Base-by-base conservation (phyloP, 164 flowering plant species). In the Santalum album region DNA sequence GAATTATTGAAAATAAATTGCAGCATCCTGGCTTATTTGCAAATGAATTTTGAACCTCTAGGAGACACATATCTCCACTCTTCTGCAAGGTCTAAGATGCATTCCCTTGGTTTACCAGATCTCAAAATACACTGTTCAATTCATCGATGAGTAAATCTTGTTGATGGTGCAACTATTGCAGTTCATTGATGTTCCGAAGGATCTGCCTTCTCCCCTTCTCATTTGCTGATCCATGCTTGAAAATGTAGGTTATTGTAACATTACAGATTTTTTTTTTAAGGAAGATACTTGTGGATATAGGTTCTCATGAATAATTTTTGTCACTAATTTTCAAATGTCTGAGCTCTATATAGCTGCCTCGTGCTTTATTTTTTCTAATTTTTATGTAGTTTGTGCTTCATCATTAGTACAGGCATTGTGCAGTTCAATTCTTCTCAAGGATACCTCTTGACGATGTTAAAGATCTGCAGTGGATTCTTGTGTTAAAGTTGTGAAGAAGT, bases 181-280 rank as follows among this genome's bases (percentile, higher is more conserved):
- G 46, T 19, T 11, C 21, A n/a, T 43, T 14, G 16, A 3, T 4
- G 22, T 43, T 18, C 46, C 46, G n/a, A n/a, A n/a, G 2, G 16
- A 43, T 18, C 46, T 43, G 46, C 46, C 20, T n/a, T 18, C n/a
- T n/a, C n/a, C n/a, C n/a, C n/a, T n/a, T n/a, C n/a, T n/a, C n/a
- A n/a, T n/a, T n/a, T n/a, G n/a, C n/a, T n/a, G n/a, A 0, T 15
- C 1, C 46, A 23, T 52, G 56, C 18, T 52, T 27, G 23, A 24
- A 21, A 55, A 18, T 45, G 35, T 32, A 18, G 46, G 32, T 60
- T 25, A 17, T 10, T 47, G 64, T 53, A 60, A 53, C 51, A 18
- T 60, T 53, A 45, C 53, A 60, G 25, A 23, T 17, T 27, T 7
- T 47, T 17, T 22, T 22, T 21, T 23, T n/a, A 12, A 24, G 51